Conservation (phyloP, 2,329 filamentous ascomycete genomes). For the Aspergillus neotritici region DNA sequence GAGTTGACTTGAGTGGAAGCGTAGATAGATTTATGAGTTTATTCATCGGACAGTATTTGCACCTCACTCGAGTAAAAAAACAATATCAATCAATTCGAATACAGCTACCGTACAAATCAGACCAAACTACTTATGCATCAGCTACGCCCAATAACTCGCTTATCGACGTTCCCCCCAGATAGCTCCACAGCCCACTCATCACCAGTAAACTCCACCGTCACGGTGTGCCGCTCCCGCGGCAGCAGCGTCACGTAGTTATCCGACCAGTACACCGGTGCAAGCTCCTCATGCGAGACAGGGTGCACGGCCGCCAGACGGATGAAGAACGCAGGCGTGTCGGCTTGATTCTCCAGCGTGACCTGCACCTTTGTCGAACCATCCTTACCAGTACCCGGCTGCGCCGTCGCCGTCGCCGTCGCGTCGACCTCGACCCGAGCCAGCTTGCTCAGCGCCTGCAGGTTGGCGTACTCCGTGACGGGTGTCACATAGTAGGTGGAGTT, state of each 20-base stretch:
- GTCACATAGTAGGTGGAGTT: conserved; percentile 56
- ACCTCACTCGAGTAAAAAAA: background rate
- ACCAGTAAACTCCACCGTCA: conserved; percentile 29
- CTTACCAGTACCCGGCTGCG: conserved; percentile 3
- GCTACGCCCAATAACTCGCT: background rate
- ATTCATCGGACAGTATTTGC: background rate
- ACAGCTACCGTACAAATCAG: too few relatives aligned
- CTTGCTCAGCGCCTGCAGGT: conserved; percentile 44
- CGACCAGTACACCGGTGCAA: conserved; percentile 52
- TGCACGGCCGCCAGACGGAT: conserved; percentile 49
- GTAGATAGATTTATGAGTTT: background rate
- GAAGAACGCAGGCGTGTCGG: conserved; percentile 53
- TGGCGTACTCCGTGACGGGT: conserved; percentile 48
- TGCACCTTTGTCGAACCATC: conserved; percentile 14
- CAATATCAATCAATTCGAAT: background rate
- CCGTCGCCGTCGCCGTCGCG: conserved; percentile 35
- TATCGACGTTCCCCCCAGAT: conserved; percentile 20
- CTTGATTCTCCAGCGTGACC: conserved; percentile 49
- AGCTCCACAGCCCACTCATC: conserved; percentile 14
- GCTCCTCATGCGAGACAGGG: conserved; percentile 35
- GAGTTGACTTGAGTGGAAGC: background rate
- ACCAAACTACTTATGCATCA: background rate
- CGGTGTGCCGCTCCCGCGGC: conserved; percentile 48
- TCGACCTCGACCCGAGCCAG: conserved; percentile 21
- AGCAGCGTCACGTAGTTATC: conserved; percentile 61